phyloP scores from a whole-genome alignment of 2,329 filamentous ascomycete genomes.

The Ascochyta lentis region DNA sequence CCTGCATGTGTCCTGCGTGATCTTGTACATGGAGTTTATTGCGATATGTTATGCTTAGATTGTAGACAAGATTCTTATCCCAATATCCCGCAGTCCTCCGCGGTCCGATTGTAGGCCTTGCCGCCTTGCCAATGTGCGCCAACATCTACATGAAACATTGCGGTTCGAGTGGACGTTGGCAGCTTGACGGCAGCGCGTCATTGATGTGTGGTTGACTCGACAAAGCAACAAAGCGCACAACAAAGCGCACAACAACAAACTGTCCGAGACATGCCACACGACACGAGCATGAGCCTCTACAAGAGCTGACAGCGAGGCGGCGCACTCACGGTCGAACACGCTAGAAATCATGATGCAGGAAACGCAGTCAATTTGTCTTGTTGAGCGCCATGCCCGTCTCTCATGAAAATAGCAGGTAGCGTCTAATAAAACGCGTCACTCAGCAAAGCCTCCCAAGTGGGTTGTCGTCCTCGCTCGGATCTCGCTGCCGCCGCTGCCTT shows the following conservation, averaged over 20 bases:
- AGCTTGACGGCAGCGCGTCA: not conserved
- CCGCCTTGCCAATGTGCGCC: not conserved
- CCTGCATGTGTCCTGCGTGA: too few relatives aligned
- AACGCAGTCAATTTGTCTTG: constrained; percentile 2
- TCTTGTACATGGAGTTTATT: constrained; percentile 7
- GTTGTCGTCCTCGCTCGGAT: constrained; percentile 1
- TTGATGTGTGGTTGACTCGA: not conserved
- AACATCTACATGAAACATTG: constrained; percentile 17
- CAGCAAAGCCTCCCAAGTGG: not conserved
- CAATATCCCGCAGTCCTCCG: not conserved
- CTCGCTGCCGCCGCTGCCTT: not conserved
- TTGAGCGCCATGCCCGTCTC: constrained; percentile 1
- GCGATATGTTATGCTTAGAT: constrained; percentile 2
- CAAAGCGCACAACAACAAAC: not conserved
- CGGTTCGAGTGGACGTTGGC: not conserved
- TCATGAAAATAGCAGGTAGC: not conserved
- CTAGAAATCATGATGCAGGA: not conserved
- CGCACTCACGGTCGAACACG: not conserved
- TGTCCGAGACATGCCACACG: not conserved
- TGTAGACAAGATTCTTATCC: not conserved
- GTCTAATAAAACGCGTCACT: not conserved
- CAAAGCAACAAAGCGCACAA: not conserved
- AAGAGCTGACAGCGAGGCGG: constrained; percentile 3
- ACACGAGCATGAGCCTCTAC: not conserved
- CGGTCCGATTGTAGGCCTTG: constrained; percentile 11